Evolutionary conservation across 352 stramenopile species (phyloP), one percentile per base, ranked within the genome.

Genomic region (Pythium plurisporium): DNA sequence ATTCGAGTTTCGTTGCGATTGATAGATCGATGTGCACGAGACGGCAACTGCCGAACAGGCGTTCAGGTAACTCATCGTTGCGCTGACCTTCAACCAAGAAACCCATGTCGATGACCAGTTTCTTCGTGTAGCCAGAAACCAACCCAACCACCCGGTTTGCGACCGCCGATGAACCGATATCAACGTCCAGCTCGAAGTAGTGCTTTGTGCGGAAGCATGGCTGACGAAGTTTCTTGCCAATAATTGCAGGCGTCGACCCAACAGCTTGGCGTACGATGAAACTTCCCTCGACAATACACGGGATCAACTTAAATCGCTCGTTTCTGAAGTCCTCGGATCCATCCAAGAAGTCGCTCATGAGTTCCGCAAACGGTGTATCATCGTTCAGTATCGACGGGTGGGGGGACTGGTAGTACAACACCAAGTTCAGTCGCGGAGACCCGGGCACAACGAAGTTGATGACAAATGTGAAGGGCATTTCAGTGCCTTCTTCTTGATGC

Each of bases 261-360:
- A 91, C 81, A 11, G 81, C 81, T 56, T 91, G 81, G 22, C 79
- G 78, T 51, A 91, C 79, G 19, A 91, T 91, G 45, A 91, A 91
- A 33, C 70, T 85, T 3, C 81, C 81, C 63, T 91, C 81, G 6
- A 89, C 79, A 42, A 91, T 91, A 53, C 73, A 86, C 33, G 81
- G 81, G 47, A 91, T 91, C 12, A 91, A 60, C 70, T 91, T 91
- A 54, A 91, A 91, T 30, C 77, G 76, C 60, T 91, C 79, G 49
- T 91, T 86, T 14, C 79, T 76, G 62, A 88, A 91, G 37, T 89
- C 79, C 43, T 91, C 79, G 17, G 76, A 76, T 11, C 77, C 77
- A 40, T 91, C 77, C 30, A 91, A 55, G 51, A 91, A 91, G 31
- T 89, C 78, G 0, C 62, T 62, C 76, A 91, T 85, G 11, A 91